A percentile compares a stretch with the other conserved stretches of the same genome.
phyloP scores from a whole-genome alignment of 148 eudicot genomes.

The Limonium bicolor region DNA sequence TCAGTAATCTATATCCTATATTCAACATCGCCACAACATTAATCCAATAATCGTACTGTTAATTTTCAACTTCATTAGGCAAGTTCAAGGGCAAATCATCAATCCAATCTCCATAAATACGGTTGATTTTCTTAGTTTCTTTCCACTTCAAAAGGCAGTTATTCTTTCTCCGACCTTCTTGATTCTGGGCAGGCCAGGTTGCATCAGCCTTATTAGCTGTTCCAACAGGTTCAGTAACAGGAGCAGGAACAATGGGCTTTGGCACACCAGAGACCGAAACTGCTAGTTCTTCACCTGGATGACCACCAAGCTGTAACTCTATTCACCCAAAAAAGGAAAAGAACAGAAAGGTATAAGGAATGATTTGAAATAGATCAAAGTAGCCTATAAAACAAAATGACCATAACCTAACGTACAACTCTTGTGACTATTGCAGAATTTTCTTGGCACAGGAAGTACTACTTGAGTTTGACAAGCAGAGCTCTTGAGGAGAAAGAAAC shows the following conservation, averaged over 20 bases:
- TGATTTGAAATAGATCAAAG: no score
- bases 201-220: slow-evolving; percentile 9
- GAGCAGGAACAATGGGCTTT: slow-evolving; percentile 16
- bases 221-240: slow-evolving; percentile 14
- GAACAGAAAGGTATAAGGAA: no score
- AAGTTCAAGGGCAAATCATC: slow-evolving; percentile 38
- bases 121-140: slow-evolving; percentile 37
- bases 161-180: slow-evolving; percentile 23
- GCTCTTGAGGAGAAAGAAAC: no score
- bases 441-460: no score
- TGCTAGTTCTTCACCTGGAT: slow-evolving; percentile 25
- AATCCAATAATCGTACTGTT: no score
- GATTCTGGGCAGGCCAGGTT: slow-evolving; percentile 12
- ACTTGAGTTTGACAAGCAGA: no score
- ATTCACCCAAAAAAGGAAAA: slow-evolving; percentile 3
- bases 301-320: slow-evolving; percentile 35
- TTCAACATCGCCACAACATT: no score
- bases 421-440: no score
- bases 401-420: no score
- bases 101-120: slow-evolving; percentile 80
- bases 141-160: slow-evolving; percentile 47
- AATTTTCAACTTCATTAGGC: slow-evolving; percentile 20
- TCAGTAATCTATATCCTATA: no score
- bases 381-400: no score
- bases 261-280: slow-evolving; percentile 6